phyloP scores from a whole-genome alignment of 2,329 filamentous ascomycete genomes.

The Pseudocercospora macadamiae region DNA sequence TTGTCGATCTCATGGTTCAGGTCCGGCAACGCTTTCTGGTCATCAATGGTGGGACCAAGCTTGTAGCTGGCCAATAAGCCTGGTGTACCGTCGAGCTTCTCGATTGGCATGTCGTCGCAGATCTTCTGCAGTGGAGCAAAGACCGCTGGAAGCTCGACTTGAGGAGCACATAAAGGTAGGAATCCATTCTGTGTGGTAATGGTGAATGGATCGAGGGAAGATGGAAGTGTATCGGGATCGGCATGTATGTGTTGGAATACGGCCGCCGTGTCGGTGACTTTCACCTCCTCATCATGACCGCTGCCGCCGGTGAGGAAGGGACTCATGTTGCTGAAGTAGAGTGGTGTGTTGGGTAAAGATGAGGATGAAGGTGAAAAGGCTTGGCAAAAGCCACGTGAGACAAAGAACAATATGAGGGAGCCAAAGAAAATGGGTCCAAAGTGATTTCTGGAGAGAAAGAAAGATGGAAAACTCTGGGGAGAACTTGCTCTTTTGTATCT shows the following conservation, averaged over 20 bases:
- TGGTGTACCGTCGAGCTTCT: constrained; percentile 70
- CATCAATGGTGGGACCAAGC: constrained; percentile 73
- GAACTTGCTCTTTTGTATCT: constrained; percentile 23
- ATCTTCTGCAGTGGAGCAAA: constrained; percentile 75
- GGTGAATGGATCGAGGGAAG: constrained; percentile 61
- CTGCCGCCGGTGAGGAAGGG: constrained; percentile 23
- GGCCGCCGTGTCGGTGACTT: constrained; percentile 21
- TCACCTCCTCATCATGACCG: constrained; percentile 12
- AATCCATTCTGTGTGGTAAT: constrained; percentile 76
- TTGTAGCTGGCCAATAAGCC: constrained; percentile 75
- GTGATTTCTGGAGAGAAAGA: constrained; percentile 18
- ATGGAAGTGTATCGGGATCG: constrained; percentile 31
- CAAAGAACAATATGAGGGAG: constrained; percentile 11
- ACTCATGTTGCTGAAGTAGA: constrained; percentile 19
- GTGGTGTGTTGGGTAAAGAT: background rate
- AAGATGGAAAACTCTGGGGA: constrained; percentile 22
- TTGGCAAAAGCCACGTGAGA: constrained; percentile 3
- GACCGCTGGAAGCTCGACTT: constrained; percentile 65
- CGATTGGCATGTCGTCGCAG: constrained; percentile 76
- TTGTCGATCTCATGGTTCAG: constrained; percentile 65
- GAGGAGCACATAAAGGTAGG: constrained; percentile 62
- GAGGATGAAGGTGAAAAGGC: constrained; percentile 8
- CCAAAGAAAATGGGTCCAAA: constrained; percentile 7
- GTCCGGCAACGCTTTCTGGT: constrained; percentile 69
- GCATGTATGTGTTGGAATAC: constrained; percentile 34